phyloP scores from a whole-genome alignment of 2,329 filamentous ascomycete genomes.

The Neonectria coccinea region DNA sequence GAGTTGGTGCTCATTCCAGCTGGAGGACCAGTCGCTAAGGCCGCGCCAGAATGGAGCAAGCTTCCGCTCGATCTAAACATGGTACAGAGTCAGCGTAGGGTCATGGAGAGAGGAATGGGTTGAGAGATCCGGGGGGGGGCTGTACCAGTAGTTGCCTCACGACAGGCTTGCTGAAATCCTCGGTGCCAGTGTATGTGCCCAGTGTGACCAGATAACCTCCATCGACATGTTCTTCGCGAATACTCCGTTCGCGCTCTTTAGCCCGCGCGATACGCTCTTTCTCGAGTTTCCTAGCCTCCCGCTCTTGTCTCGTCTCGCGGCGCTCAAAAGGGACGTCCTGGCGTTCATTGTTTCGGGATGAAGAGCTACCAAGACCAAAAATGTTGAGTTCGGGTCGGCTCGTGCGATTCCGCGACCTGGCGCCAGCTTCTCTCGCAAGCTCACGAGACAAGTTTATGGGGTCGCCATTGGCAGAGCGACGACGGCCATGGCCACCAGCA shows the following conservation, averaged over 20 bases:
- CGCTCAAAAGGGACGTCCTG: slow-evolving; percentile 67
- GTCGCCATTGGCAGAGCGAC: slow-evolving; percentile 39
- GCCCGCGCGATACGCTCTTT: slow-evolving; percentile 79
- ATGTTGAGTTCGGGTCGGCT: slow-evolving; percentile 61
- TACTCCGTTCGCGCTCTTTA: slow-evolving; percentile 89
- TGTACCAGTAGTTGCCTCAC: slow-evolving; percentile 91
- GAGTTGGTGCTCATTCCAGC: slow-evolving; percentile 96
- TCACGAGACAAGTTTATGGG: slow-evolving; percentile 38
- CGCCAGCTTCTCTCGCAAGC: slow-evolving; percentile 32
- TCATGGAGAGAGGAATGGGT: not conserved
- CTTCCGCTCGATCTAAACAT: slow-evolving; percentile 83
- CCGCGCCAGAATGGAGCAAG: slow-evolving; percentile 97
- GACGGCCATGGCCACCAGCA: slow-evolving; percentile 35
- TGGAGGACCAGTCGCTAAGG: slow-evolving; percentile 86
- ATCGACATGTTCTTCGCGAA: slow-evolving; percentile 92
- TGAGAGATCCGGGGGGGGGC: slow-evolving; percentile 8
- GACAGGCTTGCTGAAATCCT: slow-evolving; percentile 91
- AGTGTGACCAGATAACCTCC: slow-evolving; percentile 95
- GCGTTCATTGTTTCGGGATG: slow-evolving; percentile 53
- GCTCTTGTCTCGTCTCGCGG: slow-evolving; percentile 90
- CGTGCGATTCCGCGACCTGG: slow-evolving; percentile 44
- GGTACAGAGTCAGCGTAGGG: slow-evolving; percentile 33
- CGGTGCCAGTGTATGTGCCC: slow-evolving; percentile 89
- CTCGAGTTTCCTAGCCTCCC: slow-evolving; percentile 87
- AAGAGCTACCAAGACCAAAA: slow-evolving; percentile 56